Conservation (phyloP, 768 basidiomycete species). For the Hypsizygus marmoreus region DNA sequence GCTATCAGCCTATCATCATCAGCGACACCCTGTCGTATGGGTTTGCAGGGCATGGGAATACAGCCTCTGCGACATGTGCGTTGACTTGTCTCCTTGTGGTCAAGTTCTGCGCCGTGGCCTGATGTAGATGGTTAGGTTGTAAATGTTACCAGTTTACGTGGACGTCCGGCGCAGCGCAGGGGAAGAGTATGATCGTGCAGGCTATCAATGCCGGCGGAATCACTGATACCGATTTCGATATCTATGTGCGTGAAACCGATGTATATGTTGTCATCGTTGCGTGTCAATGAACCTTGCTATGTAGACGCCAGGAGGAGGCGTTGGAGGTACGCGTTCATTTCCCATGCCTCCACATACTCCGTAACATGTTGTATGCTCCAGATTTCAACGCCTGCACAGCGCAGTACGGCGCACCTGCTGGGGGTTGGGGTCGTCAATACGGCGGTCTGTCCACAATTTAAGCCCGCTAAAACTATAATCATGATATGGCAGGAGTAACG, state of each 20-base stretch:
- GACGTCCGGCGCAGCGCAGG: slow-evolving; percentile 11
- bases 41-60: slow-evolving; percentile 11
- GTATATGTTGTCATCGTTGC: neutral
- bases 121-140: slow-evolving; percentile 2
- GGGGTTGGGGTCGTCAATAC: slow-evolving; percentile 12
- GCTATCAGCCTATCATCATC: slow-evolving; percentile 10
- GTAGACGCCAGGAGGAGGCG: slow-evolving; percentile 11
- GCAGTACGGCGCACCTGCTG: slow-evolving; percentile 11
- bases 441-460: too few species aligned
- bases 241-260: slow-evolving; percentile 7
- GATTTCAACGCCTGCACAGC: slow-evolving; percentile 13
- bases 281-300: neutral
- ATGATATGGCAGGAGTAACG: slow-evolving; percentile 2
- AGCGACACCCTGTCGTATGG: slow-evolving; percentile 10
- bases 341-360: neutral
- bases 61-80: slow-evolving; percentile 2
- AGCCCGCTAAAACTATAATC: too few species aligned
- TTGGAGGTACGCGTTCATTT: slow-evolving; percentile 4
- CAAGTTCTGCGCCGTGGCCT: neutral
- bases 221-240: slow-evolving; percentile 10
- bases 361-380: neutral
- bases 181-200: slow-evolving; percentile 15
- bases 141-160: slow-evolving; percentile 14
- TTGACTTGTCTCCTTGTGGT: neutral
- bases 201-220: slow-evolving; percentile 14